A percentile compares a stretch with the other conserved stretches of the same genome.
Evolutionary conservation across 2,329 filamentous ascomycete species (phyloP).

Genomic region (Xylaria sp.): DNA sequence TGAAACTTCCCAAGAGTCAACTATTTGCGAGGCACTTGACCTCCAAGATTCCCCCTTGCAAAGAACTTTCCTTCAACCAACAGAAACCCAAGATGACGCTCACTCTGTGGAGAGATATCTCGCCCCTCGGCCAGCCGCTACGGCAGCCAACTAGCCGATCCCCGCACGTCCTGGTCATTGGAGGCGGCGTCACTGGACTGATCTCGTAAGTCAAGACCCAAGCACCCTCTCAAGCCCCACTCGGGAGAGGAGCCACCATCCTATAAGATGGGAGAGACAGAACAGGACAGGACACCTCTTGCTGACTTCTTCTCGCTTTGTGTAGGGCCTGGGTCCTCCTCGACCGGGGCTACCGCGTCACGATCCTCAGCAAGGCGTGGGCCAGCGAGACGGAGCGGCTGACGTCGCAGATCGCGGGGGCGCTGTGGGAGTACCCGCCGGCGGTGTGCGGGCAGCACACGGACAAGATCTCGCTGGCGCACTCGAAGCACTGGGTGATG

Average conservation of each 20-base stretch:
- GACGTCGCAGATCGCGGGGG: conserved; percentile 51
- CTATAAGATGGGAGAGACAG: background rate
- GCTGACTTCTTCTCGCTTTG: conserved; percentile 9
- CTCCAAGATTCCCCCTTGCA: background rate
- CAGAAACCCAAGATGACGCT: conserved; percentile 31
- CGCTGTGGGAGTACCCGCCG: conserved; percentile 51
- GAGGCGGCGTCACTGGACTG: conserved; percentile 38
- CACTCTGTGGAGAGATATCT: conserved; percentile 38
- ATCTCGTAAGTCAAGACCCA: conserved; percentile 30
- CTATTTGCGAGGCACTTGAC: background rate
- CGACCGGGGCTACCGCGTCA: conserved; percentile 48
- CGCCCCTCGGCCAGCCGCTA: conserved; percentile 34
- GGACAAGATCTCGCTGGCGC: conserved; percentile 42
- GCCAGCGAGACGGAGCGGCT: conserved; percentile 42
- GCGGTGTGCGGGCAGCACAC: conserved; percentile 49
- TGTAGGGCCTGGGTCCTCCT: conserved; percentile 45
- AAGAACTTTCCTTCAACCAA: conserved; percentile 3
- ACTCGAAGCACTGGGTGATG: conserved; percentile 47
- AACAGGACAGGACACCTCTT: background rate
- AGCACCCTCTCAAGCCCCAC: background rate
- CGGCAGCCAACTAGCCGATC: conserved; percentile 31
- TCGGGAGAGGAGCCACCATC: background rate
- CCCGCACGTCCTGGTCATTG: conserved; percentile 36
- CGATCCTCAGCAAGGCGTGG: conserved; percentile 48
- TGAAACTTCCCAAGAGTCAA: conserved; percentile 7